Evolutionary conservation across 1,284 basidiomycete species (phyloP).

Genomic region (Fistulina hepatica): DNA sequence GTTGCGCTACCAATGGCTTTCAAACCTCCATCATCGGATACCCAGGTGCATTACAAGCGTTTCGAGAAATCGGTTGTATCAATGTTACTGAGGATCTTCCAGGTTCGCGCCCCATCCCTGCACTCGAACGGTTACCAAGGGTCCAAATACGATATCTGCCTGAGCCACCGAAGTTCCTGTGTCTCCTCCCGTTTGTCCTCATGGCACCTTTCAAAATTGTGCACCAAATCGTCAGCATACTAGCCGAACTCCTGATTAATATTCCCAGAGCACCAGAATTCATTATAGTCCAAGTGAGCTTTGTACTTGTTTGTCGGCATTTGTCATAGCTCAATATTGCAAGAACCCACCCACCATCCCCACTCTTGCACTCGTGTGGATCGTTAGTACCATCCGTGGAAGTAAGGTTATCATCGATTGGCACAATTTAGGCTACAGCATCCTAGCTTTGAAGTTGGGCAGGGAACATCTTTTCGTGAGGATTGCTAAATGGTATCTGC

Average conservation of each 20-base stretch:
- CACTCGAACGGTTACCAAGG: conserved; percentile 51
- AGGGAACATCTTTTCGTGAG: conserved; percentile 56
- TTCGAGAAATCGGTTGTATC: background rate
- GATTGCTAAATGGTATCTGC: conserved; percentile 56
- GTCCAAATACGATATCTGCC: conserved; percentile 60
- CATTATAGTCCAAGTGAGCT: conserved; percentile 78
- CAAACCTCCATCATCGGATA: conserved; percentile 82
- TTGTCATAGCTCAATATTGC: conserved; percentile 4
- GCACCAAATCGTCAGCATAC: conserved; percentile 55
- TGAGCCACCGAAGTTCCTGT: conserved; percentile 49
- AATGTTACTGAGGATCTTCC: conserved; percentile 4
- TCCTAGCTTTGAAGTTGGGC: conserved; percentile 78
- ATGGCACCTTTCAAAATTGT: conserved; percentile 75
- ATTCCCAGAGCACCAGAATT: conserved; percentile 70
- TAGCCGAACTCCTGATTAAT: conserved; percentile 49
- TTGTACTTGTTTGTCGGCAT: background rate
- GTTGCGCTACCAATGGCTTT: conserved; percentile 76
- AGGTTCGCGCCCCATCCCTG: conserved; percentile 70
- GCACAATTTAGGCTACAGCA: conserved; percentile 97
- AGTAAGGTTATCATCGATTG: conserved; percentile 94
- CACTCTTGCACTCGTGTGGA: conserved; percentile 77
- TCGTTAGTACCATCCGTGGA: conserved; percentile 56
- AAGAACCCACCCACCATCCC: conserved; percentile 97
- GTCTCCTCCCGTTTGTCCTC: conserved; percentile 60
- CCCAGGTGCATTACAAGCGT: conserved; percentile 41